These are phyloP conservation scores for Neurospora terricola DNA, from an alignment of 495 filamentous ascomycete genomes.

Conservation along the genomic window DNA sequence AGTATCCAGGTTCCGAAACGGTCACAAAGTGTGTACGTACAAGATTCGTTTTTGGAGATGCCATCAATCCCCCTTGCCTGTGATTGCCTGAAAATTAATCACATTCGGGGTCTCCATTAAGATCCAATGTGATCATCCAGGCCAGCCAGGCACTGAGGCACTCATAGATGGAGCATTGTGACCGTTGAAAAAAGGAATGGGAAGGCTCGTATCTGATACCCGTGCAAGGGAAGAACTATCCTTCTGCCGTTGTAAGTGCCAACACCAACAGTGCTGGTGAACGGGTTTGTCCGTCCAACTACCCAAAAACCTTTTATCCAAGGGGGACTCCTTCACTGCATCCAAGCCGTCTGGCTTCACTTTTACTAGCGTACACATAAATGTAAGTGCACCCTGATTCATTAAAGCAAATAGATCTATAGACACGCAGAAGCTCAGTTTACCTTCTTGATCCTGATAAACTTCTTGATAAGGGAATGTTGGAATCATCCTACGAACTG, in stretches of 20 bases:
- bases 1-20: neutral
- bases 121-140: neutral
- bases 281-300: neutral
- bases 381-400: neutral
- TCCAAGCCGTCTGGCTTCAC: neutral
- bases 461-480: neutral
- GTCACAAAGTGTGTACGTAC: neutral
- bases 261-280: neutral
- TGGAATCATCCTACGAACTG: neutral
- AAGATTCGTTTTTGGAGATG: neutral
- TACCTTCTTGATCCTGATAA: neutral
- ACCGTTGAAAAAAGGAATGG: neutral
- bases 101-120: neutral
- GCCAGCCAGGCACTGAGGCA: neutral
- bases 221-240: neutral
- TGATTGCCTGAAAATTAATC: neutral
- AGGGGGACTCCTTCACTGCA: neutral
- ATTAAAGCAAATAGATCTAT: neutral
- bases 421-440: neutral
- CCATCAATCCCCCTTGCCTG: neutral
- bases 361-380: neutral
- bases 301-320: neutral
- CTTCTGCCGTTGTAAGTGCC: neutral
- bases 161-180: neutral
- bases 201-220: neutral